Conservation (phyloP, 1,284 basidiomycete species). For the Coriolopsis trogii region DNA sequence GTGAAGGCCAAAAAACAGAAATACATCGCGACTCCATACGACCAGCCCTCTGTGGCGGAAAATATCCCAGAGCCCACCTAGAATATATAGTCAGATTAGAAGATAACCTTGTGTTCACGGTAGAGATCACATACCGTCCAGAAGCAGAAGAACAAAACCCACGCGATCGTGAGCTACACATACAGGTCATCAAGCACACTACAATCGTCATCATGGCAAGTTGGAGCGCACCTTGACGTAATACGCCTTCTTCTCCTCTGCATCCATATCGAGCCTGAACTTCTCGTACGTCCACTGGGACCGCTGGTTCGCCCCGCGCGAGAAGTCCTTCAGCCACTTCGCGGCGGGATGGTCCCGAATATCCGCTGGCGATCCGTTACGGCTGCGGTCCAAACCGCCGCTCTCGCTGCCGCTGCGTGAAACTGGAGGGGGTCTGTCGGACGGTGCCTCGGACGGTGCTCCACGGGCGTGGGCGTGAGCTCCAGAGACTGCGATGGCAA, state of each 20-base stretch:
- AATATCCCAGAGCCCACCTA: constrained; percentile 63
- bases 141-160: constrained; percentile 55
- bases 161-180: constrained; percentile 43
- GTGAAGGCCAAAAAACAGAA: constrained; percentile 73
- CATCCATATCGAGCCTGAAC: constrained; percentile 26
- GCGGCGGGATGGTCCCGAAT: constrained; percentile 18
- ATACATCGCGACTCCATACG: constrained; percentile 59
- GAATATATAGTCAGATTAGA: not conserved
- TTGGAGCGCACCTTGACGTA: constrained; percentile 45
- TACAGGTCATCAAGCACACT: not conserved
- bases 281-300: constrained; percentile 27
- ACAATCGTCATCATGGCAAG: too few species aligned
- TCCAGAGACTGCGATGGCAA: constrained; percentile 43
- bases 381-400: not conserved
- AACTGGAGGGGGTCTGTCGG: not conserved
- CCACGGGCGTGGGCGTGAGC: constrained; percentile 26
- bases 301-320: constrained; percentile 17
- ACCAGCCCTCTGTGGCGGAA: constrained; percentile 51
- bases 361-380: not conserved
- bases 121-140: constrained; percentile 50
- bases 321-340: constrained; percentile 27
- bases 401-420: not conserved
- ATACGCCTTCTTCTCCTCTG: constrained; percentile 51
- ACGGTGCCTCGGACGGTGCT: constrained; percentile 3
- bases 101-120: not conserved